A percentile compares a stretch with the other conserved stretches of the same genome.
phyloP scores from a whole-genome alignment of 768 basidiomycete species.

The Galerina marginata region DNA sequence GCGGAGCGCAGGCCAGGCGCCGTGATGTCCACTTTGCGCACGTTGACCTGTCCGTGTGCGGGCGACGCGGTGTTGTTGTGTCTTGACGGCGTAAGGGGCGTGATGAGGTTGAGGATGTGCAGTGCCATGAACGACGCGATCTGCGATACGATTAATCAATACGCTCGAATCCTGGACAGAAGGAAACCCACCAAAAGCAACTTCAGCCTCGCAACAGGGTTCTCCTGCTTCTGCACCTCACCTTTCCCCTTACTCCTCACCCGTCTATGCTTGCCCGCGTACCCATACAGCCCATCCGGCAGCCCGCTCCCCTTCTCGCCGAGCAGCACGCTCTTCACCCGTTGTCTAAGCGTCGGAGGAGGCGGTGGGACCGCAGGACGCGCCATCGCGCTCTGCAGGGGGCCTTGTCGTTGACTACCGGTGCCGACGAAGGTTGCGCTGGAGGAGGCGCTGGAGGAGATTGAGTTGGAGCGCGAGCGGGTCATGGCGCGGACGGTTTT shows the following conservation, averaged over 20 bases:
- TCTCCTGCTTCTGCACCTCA: slow-evolving; percentile 58
- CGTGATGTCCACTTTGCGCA: slow-evolving; percentile 73
- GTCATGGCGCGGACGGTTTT: slow-evolving; percentile 58
- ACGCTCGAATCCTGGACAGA: not conserved
- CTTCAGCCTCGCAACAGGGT: slow-evolving; percentile 88
- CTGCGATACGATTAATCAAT: slow-evolving; percentile 34
- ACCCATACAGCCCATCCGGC: slow-evolving; percentile 26
- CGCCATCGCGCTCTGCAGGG: slow-evolving; percentile 35
- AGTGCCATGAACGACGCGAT: slow-evolving; percentile 91
- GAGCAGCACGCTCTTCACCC: slow-evolving; percentile 32
- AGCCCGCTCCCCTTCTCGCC: slow-evolving; percentile 49
- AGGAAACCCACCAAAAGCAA: slow-evolving; percentile 72
- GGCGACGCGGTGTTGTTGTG: slow-evolving; percentile 39
- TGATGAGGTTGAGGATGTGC: slow-evolving; percentile 91
- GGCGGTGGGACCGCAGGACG: slow-evolving; percentile 31
- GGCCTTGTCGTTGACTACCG: slow-evolving; percentile 16
- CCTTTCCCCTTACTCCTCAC: slow-evolving; percentile 21
- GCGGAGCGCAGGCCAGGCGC: slow-evolving; percentile 62
- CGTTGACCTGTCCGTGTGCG: slow-evolving; percentile 31
- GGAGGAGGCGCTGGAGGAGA: slow-evolving; percentile 35
- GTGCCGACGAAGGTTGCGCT: slow-evolving; percentile 25
- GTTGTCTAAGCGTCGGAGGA: slow-evolving; percentile 37
- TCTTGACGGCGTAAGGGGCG: slow-evolving; percentile 77
- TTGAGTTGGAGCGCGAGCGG: slow-evolving; percentile 43
- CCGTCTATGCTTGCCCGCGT: slow-evolving; percentile 2